Evolutionary conservation across 2,329 filamentous ascomycete genomes (phyloP).

Genomic region (Botrytis elliptica): DNA sequence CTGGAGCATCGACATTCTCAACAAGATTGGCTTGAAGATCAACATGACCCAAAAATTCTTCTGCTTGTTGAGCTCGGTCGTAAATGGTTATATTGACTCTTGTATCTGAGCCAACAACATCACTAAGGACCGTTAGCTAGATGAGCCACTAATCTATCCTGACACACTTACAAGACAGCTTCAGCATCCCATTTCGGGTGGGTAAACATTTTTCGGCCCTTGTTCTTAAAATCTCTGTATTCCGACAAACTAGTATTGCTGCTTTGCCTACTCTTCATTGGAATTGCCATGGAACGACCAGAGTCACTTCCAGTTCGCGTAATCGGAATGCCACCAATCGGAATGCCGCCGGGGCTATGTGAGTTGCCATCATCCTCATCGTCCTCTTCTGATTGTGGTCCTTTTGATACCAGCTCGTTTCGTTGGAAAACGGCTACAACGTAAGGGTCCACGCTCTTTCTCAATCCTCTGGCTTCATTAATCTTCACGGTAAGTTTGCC

Average conservation of each 20-base stretch:
- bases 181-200: slow-evolving; percentile 95
- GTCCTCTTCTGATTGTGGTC: slow-evolving; percentile 63
- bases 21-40: slow-evolving; percentile 70
- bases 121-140: slow-evolving; percentile 52
- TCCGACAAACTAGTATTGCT: slow-evolving; percentile 87
- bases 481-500: slow-evolving; percentile 91
- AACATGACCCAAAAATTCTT: slow-evolving; percentile 89
- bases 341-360: slow-evolving; percentile 44
- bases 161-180: slow-evolving; percentile 77
- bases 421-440: slow-evolving; percentile 96
- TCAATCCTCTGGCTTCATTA: slow-evolving; percentile 76
- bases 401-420: slow-evolving; percentile 92
- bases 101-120: slow-evolving; percentile 89
- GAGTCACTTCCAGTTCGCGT: slow-evolving; percentile 76
- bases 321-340: slow-evolving; percentile 57
- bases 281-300: slow-evolving; percentile 82
- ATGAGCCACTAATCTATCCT: slow-evolving; percentile 21
- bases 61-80: slow-evolving; percentile 73
- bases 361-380: slow-evolving; percentile 61
- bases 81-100: slow-evolving; percentile 93
- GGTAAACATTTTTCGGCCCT: slow-evolving; percentile 63
- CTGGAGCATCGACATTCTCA: slow-evolving; percentile 64
- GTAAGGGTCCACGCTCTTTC: slow-evolving; percentile 84
- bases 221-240: slow-evolving; percentile 53
- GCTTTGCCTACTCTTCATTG: slow-evolving; percentile 94